phyloP scores from a whole-genome alignment of 2,329 filamentous ascomycete genomes.

The Aspergillus clavatus region DNA sequence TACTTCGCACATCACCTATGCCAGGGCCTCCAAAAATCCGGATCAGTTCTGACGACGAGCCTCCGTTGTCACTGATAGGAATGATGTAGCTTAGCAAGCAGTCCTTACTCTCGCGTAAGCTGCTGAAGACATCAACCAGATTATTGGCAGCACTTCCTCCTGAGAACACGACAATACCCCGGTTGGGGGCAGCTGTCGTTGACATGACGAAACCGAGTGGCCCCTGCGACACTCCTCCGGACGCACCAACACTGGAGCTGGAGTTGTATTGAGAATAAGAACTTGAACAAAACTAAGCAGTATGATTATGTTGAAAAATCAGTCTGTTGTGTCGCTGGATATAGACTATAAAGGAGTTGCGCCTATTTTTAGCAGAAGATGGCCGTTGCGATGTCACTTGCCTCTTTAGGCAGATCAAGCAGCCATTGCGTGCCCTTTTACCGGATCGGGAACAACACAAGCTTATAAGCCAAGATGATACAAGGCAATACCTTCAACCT shows the following conservation, averaged over 20 bases:
- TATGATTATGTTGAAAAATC: not conserved
- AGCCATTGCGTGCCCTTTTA: not conserved
- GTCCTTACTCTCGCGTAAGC: conserved; percentile 58
- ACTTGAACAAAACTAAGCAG: too few species aligned
- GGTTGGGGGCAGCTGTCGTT: conserved; percentile 18
- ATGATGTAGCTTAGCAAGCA: conserved; percentile 79
- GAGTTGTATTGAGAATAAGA: too few species aligned
- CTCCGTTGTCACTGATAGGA: conserved; percentile 93
- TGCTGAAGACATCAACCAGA: conserved; percentile 82
- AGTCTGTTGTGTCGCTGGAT: not conserved
- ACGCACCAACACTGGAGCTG: too few species aligned
- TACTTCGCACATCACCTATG: conserved; percentile 71
- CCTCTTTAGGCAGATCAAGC: not conserved
- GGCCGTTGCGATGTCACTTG: not conserved
- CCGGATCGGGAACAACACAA: not conserved
- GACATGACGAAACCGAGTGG: conserved; percentile 11
- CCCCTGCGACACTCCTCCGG: too few species aligned
- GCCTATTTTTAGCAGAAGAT: not conserved
- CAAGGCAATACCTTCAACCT: not conserved
- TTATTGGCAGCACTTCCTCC: conserved; percentile 93
- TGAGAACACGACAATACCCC: conserved; percentile 78
- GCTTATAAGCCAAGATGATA: not conserved
- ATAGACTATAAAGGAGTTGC: not conserved
- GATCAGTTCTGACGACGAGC: conserved; percentile 88
- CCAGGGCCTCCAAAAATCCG: conserved; percentile 92